phyloP scores from a whole-genome alignment of 2,329 filamentous ascomycete species.

The Pseudogymnoascus sp. region DNA sequence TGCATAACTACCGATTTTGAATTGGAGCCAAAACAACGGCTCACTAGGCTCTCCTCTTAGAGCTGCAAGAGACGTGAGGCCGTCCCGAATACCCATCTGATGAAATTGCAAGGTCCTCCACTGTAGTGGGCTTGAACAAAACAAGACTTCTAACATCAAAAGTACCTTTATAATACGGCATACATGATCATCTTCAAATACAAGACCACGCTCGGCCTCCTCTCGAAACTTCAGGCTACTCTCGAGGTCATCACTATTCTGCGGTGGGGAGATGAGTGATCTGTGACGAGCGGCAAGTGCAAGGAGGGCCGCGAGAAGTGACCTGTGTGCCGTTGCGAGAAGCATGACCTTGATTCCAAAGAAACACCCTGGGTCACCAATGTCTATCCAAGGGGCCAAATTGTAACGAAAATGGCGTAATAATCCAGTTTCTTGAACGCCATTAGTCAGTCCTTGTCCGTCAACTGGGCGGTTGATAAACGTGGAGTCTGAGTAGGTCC shows the following conservation, averaged over 20 bases:
- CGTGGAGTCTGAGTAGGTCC: constrained; percentile 17
- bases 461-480: constrained; percentile 19
- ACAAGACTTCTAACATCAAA: not conserved
- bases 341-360: constrained; percentile 6
- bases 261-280: not conserved
- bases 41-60: not conserved
- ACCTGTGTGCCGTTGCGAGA: not conserved
- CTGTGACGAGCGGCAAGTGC: not conserved
- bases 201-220: not conserved
- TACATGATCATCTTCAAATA: not conserved
- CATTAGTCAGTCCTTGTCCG: not conserved
- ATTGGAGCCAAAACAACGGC: constrained; percentile 6
- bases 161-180: not conserved
- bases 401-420: constrained; percentile 8
- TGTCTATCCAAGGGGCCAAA: constrained; percentile 10
- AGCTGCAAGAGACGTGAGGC: not conserved
- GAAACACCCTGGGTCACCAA: constrained; percentile 2
- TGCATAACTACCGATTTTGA: constrained; percentile 7
- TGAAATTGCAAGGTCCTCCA: not conserved
- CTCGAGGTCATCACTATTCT: not conserved
- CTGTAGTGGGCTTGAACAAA: not conserved
- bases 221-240: not conserved
- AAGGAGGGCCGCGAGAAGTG: not conserved
- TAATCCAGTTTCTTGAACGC: not conserved
- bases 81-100: not conserved